Evolutionary conservation across 441 rosid genomes (phyloP).

Genomic region (Syzygium malaccense): DNA sequence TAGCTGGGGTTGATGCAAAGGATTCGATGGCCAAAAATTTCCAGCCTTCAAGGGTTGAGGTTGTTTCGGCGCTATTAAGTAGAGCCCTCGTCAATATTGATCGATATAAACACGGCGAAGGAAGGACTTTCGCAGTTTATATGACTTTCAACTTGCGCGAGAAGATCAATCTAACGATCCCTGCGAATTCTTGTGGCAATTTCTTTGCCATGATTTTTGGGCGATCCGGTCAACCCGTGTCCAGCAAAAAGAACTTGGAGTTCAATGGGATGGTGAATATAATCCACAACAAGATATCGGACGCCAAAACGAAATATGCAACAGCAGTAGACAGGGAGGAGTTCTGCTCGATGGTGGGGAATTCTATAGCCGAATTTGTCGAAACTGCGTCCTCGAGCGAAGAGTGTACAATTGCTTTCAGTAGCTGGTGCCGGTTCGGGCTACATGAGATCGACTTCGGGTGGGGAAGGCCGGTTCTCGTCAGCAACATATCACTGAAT

Average conservation of each 20-base stretch:
- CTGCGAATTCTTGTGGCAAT: not conserved
- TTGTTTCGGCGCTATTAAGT: not conserved
- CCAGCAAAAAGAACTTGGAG: not conserved
- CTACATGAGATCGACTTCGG: not conserved
- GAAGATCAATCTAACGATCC: not conserved
- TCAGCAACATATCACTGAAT: not conserved
- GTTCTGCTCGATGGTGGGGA: not conserved
- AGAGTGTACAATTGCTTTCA: not conserved
- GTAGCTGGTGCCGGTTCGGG: not conserved
- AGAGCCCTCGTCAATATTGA: not conserved
- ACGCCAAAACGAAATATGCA: not conserved
- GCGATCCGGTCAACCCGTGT: not conserved
- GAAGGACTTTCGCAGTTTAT: not conserved
- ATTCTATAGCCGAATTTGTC: not conserved
- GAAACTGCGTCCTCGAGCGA: not conserved
- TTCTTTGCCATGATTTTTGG: not conserved
- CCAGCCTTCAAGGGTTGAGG: not conserved
- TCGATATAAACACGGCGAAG: not conserved
- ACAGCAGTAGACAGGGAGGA: not conserved
- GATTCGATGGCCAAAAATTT: not conserved
- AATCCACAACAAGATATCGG: not conserved
- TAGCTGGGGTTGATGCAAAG: not conserved
- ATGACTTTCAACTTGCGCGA: not conserved
- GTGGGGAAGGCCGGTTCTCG: not conserved
- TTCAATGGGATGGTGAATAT: not conserved